Base-by-base conservation (phyloP, 2,329 filamentous ascomycete species). In the Rutstroemia sydowiana region DNA sequence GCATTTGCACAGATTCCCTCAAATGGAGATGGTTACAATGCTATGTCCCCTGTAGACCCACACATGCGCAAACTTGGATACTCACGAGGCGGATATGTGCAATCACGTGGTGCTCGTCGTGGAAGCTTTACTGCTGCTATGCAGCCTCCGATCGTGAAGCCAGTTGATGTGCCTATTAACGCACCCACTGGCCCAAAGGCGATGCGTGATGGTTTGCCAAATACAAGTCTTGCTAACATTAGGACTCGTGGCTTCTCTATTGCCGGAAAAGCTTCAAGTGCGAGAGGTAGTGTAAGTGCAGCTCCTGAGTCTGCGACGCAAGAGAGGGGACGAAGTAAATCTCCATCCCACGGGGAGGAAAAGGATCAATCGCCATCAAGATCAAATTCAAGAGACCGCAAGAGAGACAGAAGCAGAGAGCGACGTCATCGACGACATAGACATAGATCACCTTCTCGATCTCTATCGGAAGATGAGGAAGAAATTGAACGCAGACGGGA, bases 171-270 rank as follows among this genome's bases (percentile, higher is more conserved):
- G 47, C 81, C 81, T 41, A 68, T 82, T 70, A 88, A 77, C 71
- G 93, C 93, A 26, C 93, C 93, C 26, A 95, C 87, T 50, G 93
- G 91, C 9, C 93, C 93, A 44, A 91, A 93, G 70, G 93, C 93
- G 16, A 95, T 97, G 88, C 81, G 92, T 57, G 86, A 93, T 69
- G 89, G 90, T 28, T 74, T 90, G 10, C 87, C 88, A 47, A 95
- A 95, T 68, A 91, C 85, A 52, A 88, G 87, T 59, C 78, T 87
- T 48, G 78, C 83, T 58, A 79, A 86, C 61, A 66, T 84, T 66
- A 73, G 81, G 56, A 62, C 56, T 23, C 55, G 62, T 46, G 58
- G 68, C 16, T 72, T 73, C 53, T 66, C 70, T 14, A 61, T 64
- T 45, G 62, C 66, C 47, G 68, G 65, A 45, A 64, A 65, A 51